A percentile compares a stretch with the other conserved stretches of the same genome.
phyloP scores from a whole-genome alignment of 352 stramenopile species.

The Pythium graminicola region DNA sequence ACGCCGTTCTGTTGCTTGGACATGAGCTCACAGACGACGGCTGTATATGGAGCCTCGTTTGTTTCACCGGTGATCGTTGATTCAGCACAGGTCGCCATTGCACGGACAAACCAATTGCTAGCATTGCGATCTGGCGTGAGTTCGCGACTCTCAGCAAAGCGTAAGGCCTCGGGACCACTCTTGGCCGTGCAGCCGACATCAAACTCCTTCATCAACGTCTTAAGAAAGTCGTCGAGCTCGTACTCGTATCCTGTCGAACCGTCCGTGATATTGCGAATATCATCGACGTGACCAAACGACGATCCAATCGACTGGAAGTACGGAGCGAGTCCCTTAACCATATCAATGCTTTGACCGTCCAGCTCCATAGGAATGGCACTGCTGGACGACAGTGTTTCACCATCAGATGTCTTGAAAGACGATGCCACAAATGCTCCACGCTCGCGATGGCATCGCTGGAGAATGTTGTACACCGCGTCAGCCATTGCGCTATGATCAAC shows the following conservation, averaged over 20 bases:
- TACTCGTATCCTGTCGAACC: conserved; percentile 32
- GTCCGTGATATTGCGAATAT: conserved; percentile 24
- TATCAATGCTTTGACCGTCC: conserved; percentile 20
- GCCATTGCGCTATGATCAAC: conserved; percentile 28
- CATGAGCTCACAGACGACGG: conserved; percentile 61
- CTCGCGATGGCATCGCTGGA: conserved; percentile 48
- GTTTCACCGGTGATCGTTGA: conserved; percentile 37
- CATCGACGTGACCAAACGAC: conserved; percentile 34
- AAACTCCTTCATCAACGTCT: conserved; percentile 52
- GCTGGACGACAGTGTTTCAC: conserved; percentile 9
- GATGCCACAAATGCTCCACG: conserved; percentile 27
- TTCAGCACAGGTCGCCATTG: conserved; percentile 44
- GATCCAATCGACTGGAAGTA: conserved; percentile 22
- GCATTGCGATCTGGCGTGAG: conserved; percentile 37
- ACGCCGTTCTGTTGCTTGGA: conserved; percentile 61
- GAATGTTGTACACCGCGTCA: conserved; percentile 58
- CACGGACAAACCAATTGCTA: conserved; percentile 39
- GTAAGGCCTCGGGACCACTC: conserved; percentile 28
- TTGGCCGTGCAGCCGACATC: conserved; percentile 35
- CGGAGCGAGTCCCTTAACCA: conserved; percentile 17
- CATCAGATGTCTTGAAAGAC: conserved; percentile 19
- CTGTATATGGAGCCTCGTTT: conserved; percentile 39
- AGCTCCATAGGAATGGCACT: conserved; percentile 31
- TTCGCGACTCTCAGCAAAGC: conserved; percentile 35
- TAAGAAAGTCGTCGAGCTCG: conserved; percentile 49